These are phyloP conservation scores for Fomitopsis serialis DNA, from an alignment of 768 basidiomycete genomes.

Conservation along the genomic window DNA sequence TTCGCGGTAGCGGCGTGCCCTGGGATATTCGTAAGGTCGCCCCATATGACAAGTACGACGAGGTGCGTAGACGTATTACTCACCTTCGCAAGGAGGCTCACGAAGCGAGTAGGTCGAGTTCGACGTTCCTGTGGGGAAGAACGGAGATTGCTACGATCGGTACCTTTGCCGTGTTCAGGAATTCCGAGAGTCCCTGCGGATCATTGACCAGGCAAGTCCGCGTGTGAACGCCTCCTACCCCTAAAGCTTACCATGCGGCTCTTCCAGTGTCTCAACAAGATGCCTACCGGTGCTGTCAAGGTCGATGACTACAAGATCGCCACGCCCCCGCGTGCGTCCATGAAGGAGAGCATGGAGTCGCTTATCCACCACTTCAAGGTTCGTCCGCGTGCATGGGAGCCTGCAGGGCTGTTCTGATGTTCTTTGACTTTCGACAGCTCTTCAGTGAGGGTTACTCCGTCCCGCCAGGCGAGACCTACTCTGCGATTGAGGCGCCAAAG, in stretches of 20 bases:
- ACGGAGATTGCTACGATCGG: conserved; percentile 97
- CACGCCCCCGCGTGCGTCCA: conserved; percentile 91
- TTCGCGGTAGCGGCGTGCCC: conserved; percentile 86
- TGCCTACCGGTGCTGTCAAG: conserved; percentile 87
- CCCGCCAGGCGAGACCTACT: conserved; percentile 94
- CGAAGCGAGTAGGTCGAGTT: conserved; percentile 74
- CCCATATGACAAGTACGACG: conserved; percentile 95
- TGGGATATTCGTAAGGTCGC: conserved; percentile 93
- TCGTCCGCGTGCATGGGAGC: conserved; percentile 26
- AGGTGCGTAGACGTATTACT: conserved; percentile 41
- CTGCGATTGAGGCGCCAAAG: conserved; percentile 97
- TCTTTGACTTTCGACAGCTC: conserved; percentile 40
- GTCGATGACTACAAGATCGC: conserved; percentile 97
- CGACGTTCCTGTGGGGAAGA: conserved; percentile 93
- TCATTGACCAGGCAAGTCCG: conserved; percentile 64
- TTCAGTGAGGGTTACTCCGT: conserved; percentile 97
- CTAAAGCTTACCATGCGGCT: neutral
- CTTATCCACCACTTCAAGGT: conserved; percentile 99
- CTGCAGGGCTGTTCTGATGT: conserved; percentile 26
- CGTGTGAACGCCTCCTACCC: neutral
- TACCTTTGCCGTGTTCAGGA: conserved; percentile 98
- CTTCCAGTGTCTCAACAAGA: conserved; percentile 89
- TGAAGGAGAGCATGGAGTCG: conserved; percentile 99
- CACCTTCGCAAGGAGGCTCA: neutral
- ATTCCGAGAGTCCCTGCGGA: conserved; percentile 90